These are phyloP conservation scores for Colletotrichum sublineola DNA, from an alignment of 2,329 filamentous ascomycete species.

Conservation along the genomic window DNA sequence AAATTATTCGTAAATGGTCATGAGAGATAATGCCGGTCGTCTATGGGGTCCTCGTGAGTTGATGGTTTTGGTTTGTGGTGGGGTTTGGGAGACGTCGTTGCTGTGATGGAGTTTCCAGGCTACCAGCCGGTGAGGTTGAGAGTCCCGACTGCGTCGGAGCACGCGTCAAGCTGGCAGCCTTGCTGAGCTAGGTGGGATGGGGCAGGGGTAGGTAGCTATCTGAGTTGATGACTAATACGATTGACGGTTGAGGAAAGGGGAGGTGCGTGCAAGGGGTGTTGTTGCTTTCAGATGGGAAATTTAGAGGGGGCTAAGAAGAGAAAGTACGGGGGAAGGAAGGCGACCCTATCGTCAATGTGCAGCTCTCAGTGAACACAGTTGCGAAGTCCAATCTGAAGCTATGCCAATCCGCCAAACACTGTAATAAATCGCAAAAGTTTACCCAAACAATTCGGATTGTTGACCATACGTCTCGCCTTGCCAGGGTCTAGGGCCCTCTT, in stretches of 20 bases:
- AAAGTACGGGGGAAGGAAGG: neutral
- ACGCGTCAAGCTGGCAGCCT: conserved; percentile 67
- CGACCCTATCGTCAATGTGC: conserved; percentile 36
- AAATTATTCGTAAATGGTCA: conserved; percentile 6
- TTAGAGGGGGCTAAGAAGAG: conserved; percentile 6
- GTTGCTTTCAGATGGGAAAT: conserved; percentile 33
- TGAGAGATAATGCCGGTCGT: conserved; percentile 7
- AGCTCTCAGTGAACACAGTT: conserved; percentile 12
- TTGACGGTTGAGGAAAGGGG: conserved; percentile 42
- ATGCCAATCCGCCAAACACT: conserved; percentile 3
- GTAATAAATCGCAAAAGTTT: conserved; percentile 1
- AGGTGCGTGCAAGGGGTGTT: conserved; percentile 35
- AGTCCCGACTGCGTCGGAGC: conserved; percentile 44
- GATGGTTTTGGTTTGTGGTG: conserved; percentile 39
- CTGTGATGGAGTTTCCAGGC: conserved; percentile 33
- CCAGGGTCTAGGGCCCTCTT: conserved; percentile 7
- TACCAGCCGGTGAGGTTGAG: conserved; percentile 47
- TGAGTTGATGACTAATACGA: conserved; percentile 56
- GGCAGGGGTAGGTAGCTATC: conserved; percentile 53
- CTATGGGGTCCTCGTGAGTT: conserved; percentile 20
- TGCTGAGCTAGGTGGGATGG: conserved; percentile 48
- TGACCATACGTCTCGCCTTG: conserved; percentile 5
- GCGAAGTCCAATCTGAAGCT: conserved; percentile 5
- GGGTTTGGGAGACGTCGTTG: conserved; percentile 28
- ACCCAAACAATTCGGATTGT: neutral